Conservation (phyloP, 2,329 filamentous ascomycete genomes). For the Lecanicillium sp. region DNA sequence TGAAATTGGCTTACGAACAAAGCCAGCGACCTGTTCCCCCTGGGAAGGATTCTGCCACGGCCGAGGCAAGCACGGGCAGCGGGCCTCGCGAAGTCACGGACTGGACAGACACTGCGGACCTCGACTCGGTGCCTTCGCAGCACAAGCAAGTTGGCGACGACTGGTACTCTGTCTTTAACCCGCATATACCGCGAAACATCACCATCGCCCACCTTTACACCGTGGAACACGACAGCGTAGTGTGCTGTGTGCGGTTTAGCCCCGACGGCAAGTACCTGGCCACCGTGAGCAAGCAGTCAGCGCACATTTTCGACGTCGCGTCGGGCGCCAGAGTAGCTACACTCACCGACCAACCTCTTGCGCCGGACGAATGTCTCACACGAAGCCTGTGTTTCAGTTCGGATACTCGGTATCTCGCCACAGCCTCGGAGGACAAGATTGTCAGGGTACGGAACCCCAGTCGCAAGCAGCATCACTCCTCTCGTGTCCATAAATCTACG, state of each 20-base stretch:
- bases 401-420: slow-evolving; percentile 87
- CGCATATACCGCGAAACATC: slow-evolving; percentile 75
- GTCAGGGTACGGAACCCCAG: slow-evolving; percentile 64
- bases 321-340: slow-evolving; percentile 83
- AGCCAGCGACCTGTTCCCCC: too few relatives aligned
- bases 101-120: slow-evolving; percentile 77
- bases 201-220: slow-evolving; percentile 94
- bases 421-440: slow-evolving; percentile 94
- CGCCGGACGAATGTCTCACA: slow-evolving; percentile 90
- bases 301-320: slow-evolving; percentile 95
- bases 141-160: slow-evolving; percentile 85
- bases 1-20: too few relatives aligned
- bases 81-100: too few relatives aligned
- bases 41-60: too few relatives aligned
- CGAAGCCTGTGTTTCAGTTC: slow-evolving; percentile 98
- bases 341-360: slow-evolving; percentile 80
- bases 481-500: slow-evolving; percentile 29
- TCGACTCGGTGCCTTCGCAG: slow-evolving; percentile 74
- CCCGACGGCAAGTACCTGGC: slow-evolving; percentile 92
- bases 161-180: slow-evolving; percentile 98
- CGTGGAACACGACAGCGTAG: slow-evolving; percentile 86
- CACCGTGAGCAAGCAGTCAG: slow-evolving; percentile 92
- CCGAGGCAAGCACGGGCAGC: too few relatives aligned
- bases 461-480: too few relatives aligned
- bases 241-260: slow-evolving; percentile 97